Conservation (phyloP, 139 green algal species). For the Chlamydomonas sp. region DNA sequence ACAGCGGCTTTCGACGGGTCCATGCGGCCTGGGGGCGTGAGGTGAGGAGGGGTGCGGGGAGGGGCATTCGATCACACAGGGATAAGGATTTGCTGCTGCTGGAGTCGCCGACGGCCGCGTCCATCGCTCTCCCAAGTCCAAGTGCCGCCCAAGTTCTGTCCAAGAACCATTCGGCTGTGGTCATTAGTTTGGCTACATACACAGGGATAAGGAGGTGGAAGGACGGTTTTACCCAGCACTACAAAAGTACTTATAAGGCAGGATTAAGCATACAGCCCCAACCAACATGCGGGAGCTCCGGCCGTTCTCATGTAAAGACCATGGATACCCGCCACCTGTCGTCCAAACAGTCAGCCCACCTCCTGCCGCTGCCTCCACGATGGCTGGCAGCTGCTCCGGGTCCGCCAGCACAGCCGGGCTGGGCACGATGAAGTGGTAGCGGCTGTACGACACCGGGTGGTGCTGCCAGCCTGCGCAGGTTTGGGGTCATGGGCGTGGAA, state of each 20-base stretch:
- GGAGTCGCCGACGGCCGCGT: background rate
- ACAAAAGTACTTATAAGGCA: too few species aligned
- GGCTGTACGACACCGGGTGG: constrained; percentile 81
- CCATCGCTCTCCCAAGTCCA: background rate
- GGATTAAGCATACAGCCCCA: too few species aligned
- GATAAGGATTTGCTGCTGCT: too few species aligned
- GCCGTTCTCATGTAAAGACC: background rate
- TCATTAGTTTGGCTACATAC: too few species aligned
- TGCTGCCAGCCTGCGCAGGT: constrained; percentile 84
- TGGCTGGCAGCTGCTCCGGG: constrained; percentile 51
- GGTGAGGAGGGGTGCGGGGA: background rate
- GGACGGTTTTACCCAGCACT: too few species aligned
- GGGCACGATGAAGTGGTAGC: constrained; percentile 93
- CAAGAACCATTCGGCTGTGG: too few species aligned
- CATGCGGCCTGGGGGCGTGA: background rate
- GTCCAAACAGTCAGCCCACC: background rate
- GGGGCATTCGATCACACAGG: too few species aligned
- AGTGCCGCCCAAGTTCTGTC: too few species aligned
- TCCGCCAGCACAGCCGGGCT: constrained; percentile 59
- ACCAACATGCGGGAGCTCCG: background rate
- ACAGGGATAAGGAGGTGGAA: too few species aligned
- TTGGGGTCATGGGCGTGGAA: constrained; percentile 4
- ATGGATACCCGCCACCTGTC: background rate
- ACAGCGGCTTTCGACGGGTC: background rate
- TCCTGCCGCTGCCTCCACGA: constrained; percentile 51